These are phyloP conservation scores for Byssochlamys sp. DNA, from an alignment of 2,329 filamentous ascomycete species.

Conservation along the genomic window DNA sequence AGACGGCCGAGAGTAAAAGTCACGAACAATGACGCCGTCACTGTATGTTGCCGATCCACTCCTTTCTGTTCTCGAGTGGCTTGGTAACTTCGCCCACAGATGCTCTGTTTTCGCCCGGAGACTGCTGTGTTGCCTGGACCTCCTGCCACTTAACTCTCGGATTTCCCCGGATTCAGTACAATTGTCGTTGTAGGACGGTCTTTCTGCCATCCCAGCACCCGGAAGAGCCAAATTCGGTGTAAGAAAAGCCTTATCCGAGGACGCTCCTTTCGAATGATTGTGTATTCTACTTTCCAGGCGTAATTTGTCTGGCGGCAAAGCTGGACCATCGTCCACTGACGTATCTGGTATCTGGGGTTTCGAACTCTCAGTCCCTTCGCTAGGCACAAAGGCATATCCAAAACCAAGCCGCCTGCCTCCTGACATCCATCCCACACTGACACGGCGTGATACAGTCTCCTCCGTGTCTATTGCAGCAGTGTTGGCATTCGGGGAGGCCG, in stretches of 20 bases:
- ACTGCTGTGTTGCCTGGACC: constrained; percentile 1
- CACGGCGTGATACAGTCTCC: constrained; percentile 16
- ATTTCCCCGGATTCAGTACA: constrained; percentile 5
- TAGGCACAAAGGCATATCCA: constrained; percentile 27
- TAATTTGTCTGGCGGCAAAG: background rate
- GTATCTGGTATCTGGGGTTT: background rate
- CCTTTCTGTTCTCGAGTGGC: constrained; percentile 9
- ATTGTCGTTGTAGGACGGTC: background rate
- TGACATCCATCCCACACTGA: constrained; percentile 36
- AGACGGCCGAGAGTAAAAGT: constrained; percentile 9
- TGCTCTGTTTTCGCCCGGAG: background rate
- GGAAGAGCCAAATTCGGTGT: background rate
- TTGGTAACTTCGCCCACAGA: constrained; percentile 15
- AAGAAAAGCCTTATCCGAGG: background rate
- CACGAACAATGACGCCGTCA: constrained; percentile 12
- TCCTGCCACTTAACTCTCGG: constrained; percentile 5
- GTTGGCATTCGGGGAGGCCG: constrained; percentile 1
- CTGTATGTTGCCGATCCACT: constrained; percentile 6
- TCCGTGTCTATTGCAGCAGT: background rate
- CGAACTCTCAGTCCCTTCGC: constrained; percentile 10
- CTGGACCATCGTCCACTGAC: background rate
- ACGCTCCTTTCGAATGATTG: background rate
- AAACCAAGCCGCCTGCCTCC: constrained; percentile 31
- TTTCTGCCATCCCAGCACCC: background rate
- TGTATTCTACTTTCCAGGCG: background rate